Conservation (phyloP, 805 yeast species). For the Naumovozyma castellii region DNA sequence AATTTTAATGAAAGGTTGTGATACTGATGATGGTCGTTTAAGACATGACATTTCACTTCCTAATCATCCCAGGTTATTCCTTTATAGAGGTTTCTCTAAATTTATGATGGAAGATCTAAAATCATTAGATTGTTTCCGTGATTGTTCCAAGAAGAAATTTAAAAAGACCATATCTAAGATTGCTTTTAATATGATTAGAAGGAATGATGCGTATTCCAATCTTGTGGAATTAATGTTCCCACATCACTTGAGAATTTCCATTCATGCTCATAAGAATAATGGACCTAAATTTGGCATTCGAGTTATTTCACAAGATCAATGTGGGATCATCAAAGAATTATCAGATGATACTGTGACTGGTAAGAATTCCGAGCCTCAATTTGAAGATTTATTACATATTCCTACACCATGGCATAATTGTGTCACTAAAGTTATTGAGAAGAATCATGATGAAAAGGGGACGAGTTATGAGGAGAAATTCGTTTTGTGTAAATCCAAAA, state of each 20-base stretch:
- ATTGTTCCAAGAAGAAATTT: constrained; percentile 38
- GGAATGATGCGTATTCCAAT: constrained; percentile 58
- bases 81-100: constrained; percentile 49
- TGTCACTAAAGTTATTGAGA: constrained; percentile 28
- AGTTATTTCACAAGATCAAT: constrained; percentile 36
- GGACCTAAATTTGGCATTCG: constrained; percentile 55
- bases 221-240: constrained; percentile 52
- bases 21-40: constrained; percentile 51
- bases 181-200: constrained; percentile 55
- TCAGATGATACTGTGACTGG: constrained; percentile 11
- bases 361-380: constrained; percentile 28
- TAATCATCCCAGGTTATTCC: constrained; percentile 43
- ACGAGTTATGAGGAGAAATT: constrained; percentile 12
- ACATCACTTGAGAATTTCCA: constrained; percentile 48
- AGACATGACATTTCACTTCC: constrained; percentile 51
- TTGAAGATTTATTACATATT: constrained; percentile 47
- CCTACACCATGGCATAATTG: constrained; percentile 64
- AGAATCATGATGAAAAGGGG: constrained; percentile 24
- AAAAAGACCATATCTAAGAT: constrained; percentile 44
- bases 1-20: constrained; percentile 37
- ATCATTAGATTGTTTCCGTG: constrained; percentile 32
- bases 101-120: constrained; percentile 52
- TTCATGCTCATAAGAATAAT: constrained; percentile 49
- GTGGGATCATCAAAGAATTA: constrained; percentile 39
- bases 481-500: constrained; percentile 32